Evolutionary conservation across 352 stramenopile genomes (phyloP), one percentile per base, ranked within the genome.

Genomic region (Phytophthora agathidicida): DNA sequence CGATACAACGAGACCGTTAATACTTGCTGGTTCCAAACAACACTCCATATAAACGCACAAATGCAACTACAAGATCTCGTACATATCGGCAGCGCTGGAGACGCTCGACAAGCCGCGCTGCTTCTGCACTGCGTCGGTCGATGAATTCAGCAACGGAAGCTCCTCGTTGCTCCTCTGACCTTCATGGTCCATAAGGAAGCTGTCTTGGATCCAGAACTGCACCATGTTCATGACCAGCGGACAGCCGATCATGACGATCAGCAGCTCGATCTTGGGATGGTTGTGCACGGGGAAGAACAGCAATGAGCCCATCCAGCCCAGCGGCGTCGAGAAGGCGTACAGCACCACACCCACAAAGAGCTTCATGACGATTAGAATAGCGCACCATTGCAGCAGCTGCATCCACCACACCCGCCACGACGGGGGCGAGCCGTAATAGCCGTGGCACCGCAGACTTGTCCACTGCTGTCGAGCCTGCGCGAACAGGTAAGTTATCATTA

Each of bases 221-320:
- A 92, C 75, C 75, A 89, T 88, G 65, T 93, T 93, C 82, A 93
- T 91, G 33, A 91, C 71, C 30, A 90, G 56, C n/a, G 84, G 84
- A 45, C 84, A 93, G 49, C 77, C 80, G 26, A 93, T 90, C 84
- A 93, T 93, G 42, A 93, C 84, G 54, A 93, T 86, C 24, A 93
- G 51, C 17, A 93, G 65, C 65, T 93, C 84, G 24, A 91, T 62
- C 66, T 90, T 88, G 5, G 84, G 84, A 52, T 91, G 72, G 42
- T 80, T 65, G 54, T 78, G 82, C 35, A 91, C 71, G 22, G 82
- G 82, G 49, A 71, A 88, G 60, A 93, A 93, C 11, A 93, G 53
- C 33, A 89, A 23, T 17, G 61, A 77, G 43, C 78, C 84, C 39
- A 90, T 78, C 48, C 81, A 71, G 5, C 75, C 75, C 2, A 93